phyloP scores from a whole-genome alignment of 352 stramenopile species.

The Globisporangium irregulare region DNA sequence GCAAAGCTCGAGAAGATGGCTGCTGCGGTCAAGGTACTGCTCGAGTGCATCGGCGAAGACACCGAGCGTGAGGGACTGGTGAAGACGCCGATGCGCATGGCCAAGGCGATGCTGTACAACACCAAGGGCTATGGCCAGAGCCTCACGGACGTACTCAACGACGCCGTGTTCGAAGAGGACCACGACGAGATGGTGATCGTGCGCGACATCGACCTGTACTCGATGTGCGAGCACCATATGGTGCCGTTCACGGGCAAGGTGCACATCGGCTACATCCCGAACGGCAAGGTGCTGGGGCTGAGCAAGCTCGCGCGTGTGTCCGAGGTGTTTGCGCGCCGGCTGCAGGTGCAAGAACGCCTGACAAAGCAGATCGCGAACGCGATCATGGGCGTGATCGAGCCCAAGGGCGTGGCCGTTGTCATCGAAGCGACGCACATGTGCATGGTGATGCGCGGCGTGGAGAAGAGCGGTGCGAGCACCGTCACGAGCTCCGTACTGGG shows the following conservation, averaged over 20 bases:
- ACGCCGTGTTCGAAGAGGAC: conserved; percentile 98
- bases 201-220: conserved; percentile 98
- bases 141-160: conserved; percentile 91
- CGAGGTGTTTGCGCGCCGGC: conserved; percentile 94
- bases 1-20: conserved; percentile 92
- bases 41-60: conserved; percentile 96
- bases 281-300: conserved; percentile 96
- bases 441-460: conserved; percentile 99
- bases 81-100: conserved; percentile 97
- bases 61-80: conserved; percentile 91
- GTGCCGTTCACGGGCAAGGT: conserved; percentile 98
- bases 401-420: conserved; percentile 97
- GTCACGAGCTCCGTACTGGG: conserved; percentile 97
- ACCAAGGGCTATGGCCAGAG: conserved; percentile 94
- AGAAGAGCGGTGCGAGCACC: conserved; percentile 96
- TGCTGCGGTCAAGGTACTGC: conserved; percentile 88
- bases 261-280: conserved; percentile 94
- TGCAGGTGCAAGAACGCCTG: conserved; percentile 99
- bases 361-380: conserved; percentile 98
- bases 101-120: conserved; percentile 96
- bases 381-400: conserved; percentile 96
- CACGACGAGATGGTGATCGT: conserved; percentile 99
- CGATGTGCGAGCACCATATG: conserved; percentile 99
- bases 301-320: conserved; percentile 98
- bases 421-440: conserved; percentile 99